These are phyloP conservation scores for Sparassis latifolia DNA, from an alignment of 1,284 basidiomycete species.

Conservation along the genomic window DNA sequence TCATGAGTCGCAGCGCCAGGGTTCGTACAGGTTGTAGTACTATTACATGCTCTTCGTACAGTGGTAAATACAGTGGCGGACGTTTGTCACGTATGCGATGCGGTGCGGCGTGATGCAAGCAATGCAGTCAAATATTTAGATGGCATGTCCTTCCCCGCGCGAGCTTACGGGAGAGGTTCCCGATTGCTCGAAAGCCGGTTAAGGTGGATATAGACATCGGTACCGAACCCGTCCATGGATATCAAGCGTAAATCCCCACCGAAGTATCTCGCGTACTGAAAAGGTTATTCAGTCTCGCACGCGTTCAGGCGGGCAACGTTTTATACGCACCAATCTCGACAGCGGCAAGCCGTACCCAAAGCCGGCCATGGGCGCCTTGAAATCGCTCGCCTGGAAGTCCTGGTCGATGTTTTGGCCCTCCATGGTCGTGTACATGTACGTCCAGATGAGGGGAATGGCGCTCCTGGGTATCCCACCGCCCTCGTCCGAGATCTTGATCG, in stretches of 20 bases:
- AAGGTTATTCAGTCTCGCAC: conserved; percentile 1
- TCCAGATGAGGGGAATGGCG: conserved; percentile 96
- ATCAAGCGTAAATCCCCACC: conserved; percentile 95
- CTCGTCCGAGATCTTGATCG: conserved; percentile 96
- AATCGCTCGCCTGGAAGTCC: conserved; percentile 87
- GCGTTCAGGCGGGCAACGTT: neutral
- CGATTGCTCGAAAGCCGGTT: conserved; percentile 80
- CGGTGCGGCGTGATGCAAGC: neutral
- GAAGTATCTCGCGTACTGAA: conserved; percentile 90
- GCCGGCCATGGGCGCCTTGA: conserved; percentile 98
- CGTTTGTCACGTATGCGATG: neutral
- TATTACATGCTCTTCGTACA: neutral
- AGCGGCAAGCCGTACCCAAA: conserved; percentile 94
- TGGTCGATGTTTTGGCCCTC: conserved; percentile 83
- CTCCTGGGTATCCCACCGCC: conserved; percentile 94
- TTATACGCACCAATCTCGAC: conserved; percentile 69
- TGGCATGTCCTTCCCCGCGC: neutral
- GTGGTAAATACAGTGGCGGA: neutral
- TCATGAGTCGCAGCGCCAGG: no score
- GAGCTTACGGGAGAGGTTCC: conserved; percentile 58
- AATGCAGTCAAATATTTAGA: neutral
- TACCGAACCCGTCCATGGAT: conserved; percentile 96
- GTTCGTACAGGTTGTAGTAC: neutral
- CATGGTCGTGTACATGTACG: conserved; percentile 99
- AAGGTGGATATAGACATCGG: conserved; percentile 87